phyloP scores from a whole-genome alignment of 306 rosid species.

The Casuarina cunninghamiana region DNA sequence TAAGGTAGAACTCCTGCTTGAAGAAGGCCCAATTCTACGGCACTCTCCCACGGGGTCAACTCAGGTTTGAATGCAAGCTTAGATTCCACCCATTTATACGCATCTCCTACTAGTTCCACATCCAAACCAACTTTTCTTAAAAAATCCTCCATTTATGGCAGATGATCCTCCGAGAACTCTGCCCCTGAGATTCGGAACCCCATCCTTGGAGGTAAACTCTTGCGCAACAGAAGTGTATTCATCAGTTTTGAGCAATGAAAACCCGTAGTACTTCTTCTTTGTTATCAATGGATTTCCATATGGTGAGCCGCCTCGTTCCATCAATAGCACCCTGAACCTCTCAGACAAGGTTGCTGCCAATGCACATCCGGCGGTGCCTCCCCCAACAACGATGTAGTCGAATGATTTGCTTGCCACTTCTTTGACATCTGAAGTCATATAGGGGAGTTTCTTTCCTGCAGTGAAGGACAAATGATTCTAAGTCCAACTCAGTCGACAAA shows the following conservation, averaged over 20 bases:
- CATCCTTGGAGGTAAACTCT: constrained; percentile 60
- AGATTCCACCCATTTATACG: constrained; percentile 78
- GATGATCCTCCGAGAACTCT: constrained; percentile 86
- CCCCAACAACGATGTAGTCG: constrained; percentile 74
- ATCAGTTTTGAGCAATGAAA: constrained; percentile 48
- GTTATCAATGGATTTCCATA: constrained; percentile 58
- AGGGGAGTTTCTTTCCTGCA: constrained; percentile 47
- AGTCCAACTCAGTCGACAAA: constrained; percentile 11
- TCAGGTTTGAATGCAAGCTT: constrained; percentile 55
- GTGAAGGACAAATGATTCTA: neutral
- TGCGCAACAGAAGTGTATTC: constrained; percentile 64
- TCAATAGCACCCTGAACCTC: constrained; percentile 60
- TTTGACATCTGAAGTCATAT: constrained; percentile 59
- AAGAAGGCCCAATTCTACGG: constrained; percentile 68
- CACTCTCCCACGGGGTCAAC: constrained; percentile 64
- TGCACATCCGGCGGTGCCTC: constrained; percentile 76
- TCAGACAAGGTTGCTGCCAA: constrained; percentile 71
- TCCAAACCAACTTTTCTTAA: constrained; percentile 57
- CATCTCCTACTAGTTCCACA: constrained; percentile 45
- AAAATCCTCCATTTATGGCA: constrained; percentile 70
- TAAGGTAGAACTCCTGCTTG: constrained; percentile 71
- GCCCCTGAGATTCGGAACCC: constrained; percentile 60
- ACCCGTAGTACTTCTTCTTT: constrained; percentile 56
- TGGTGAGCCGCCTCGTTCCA: constrained; percentile 77
- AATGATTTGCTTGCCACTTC: constrained; percentile 61